These are phyloP conservation scores for Peronospora destructor DNA, from an alignment of 352 stramenopile genomes.

Conservation along the genomic window DNA sequence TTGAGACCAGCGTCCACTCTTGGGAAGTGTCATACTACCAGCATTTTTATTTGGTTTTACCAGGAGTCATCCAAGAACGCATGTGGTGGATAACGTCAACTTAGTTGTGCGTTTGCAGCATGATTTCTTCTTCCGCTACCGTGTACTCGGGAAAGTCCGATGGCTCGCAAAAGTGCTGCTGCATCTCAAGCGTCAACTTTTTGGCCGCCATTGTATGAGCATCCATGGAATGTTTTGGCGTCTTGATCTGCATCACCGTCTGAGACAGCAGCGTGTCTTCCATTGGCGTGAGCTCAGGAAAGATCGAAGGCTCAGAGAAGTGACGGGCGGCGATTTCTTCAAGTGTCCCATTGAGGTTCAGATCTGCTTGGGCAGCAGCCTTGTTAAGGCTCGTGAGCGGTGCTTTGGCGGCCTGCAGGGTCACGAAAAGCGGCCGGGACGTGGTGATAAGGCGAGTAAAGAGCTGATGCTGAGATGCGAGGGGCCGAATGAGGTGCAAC, in stretches of 20 bases:
- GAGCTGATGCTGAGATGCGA: constrained; percentile 9
- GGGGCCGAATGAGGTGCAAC: constrained; percentile 17
- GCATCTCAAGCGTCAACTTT: constrained; percentile 35
- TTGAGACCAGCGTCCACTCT: no score
- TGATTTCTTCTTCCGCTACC: constrained; percentile 42
- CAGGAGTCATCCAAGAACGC: constrained; percentile 1
- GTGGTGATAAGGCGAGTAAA: constrained; percentile 8
- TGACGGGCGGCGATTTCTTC: constrained; percentile 41
- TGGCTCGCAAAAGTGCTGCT: constrained; percentile 43
- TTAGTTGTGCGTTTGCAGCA: constrained; percentile 25
- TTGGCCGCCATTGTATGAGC: constrained; percentile 30
- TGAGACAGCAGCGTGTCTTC: constrained; percentile 48
- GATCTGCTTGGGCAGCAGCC: constrained; percentile 18
- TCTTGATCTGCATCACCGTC: constrained; percentile 22
- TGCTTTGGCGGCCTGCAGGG: constrained; percentile 4
- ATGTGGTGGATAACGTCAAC: no score
- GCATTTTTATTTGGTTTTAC: no score
- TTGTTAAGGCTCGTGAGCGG: constrained; percentile 28
- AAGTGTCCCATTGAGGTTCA: constrained; percentile 34
- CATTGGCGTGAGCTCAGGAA: constrained; percentile 51
- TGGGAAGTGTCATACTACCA: no score
- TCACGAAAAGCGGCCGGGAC: constrained; percentile 9
- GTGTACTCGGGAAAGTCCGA: constrained; percentile 60
- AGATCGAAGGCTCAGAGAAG: constrained; percentile 61
- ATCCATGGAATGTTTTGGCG: constrained; percentile 8